Percentiles rank a stretch among this genome's conserved stretches.
phyloP scores from a whole-genome alignment of 2,329 filamentous ascomycete genomes.

The Aspergillus fumigatus region DNA sequence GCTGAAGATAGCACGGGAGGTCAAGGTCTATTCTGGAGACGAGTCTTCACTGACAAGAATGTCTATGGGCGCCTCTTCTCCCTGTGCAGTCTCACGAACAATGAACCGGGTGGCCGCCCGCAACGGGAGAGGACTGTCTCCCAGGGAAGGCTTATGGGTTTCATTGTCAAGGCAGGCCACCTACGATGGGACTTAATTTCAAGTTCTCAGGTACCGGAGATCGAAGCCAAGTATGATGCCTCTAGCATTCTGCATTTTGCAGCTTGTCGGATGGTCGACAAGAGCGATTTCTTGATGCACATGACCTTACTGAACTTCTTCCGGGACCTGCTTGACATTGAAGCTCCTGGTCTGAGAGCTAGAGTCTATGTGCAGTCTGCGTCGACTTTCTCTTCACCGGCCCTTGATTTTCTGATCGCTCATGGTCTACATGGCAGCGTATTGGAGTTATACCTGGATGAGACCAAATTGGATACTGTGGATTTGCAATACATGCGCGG shows the following conservation, averaged over 20 bases:
- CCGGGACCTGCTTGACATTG: conserved; percentile 48
- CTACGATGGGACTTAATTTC: conserved; percentile 54
- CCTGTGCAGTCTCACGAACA: conserved; percentile 45
- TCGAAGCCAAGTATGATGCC: conserved; percentile 44
- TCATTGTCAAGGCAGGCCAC: conserved; percentile 50
- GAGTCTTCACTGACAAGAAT: conserved; percentile 57
- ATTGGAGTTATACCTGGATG: conserved; percentile 50
- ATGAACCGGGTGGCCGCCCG: conserved; percentile 37
- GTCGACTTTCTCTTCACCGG: conserved; percentile 37
- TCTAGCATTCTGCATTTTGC: conserved; percentile 52
- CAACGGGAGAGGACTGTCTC: conserved; percentile 55
- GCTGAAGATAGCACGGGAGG: conserved; percentile 28
- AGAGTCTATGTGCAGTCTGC: conserved; percentile 28
- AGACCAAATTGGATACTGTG: conserved; percentile 45
- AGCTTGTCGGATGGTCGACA: conserved; percentile 53
- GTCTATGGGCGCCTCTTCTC: conserved; percentile 56
- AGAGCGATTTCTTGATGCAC: conserved; percentile 56
- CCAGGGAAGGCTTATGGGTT: conserved; percentile 57
- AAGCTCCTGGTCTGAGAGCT: conserved; percentile 31
- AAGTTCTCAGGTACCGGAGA: conserved; percentile 47
- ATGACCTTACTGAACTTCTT: conserved; percentile 57
- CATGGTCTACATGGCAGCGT: conserved; percentile 49
- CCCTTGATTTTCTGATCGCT: conserved; percentile 50
- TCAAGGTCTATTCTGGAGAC: conserved; percentile 57
- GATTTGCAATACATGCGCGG: conserved; percentile 52